Percentiles rank a stretch among this genome's conserved stretches.
Conservation (phyloP, 352 stramenopile species). For the Globisporangium emineosum region DNA sequence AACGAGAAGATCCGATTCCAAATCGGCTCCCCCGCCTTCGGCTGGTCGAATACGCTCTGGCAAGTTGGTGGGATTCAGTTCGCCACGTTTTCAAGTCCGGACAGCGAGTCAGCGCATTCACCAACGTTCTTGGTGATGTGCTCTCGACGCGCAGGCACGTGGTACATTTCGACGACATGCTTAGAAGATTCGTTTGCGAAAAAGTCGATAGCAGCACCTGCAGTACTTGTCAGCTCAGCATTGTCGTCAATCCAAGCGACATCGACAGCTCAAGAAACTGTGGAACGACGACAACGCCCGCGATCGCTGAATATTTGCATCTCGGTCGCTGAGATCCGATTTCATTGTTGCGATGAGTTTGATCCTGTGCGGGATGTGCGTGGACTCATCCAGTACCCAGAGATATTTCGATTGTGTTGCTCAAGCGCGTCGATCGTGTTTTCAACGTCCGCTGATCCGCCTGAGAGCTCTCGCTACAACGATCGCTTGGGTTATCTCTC, state of each 20-base stretch:
- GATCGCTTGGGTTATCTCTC: slow-evolving; percentile 60
- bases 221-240: slow-evolving; percentile 8
- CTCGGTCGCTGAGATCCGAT: slow-evolving; percentile 33
- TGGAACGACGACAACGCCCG: slow-evolving; percentile 14
- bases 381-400: slow-evolving; percentile 49
- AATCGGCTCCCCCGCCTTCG: slow-evolving; percentile 50
- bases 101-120: slow-evolving; percentile 9
- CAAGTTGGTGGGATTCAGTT: slow-evolving; percentile 84
- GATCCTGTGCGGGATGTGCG: slow-evolving; percentile 29
- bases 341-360: slow-evolving; percentile 73
- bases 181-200: slow-evolving; percentile 45
- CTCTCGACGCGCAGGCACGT: slow-evolving; percentile 64
- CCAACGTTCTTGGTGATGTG: slow-evolving; percentile 70
- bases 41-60: slow-evolving; percentile 82
- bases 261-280: slow-evolving; percentile 5
- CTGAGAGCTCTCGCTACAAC: slow-evolving; percentile 42
- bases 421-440: slow-evolving; percentile 42
- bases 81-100: slow-evolving; percentile 39
- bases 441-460: slow-evolving; percentile 43
- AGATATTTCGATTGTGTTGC: slow-evolving; percentile 48
- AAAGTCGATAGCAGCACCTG: slow-evolving; percentile 14
- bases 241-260: slow-evolving; percentile 17
- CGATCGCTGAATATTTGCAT: slow-evolving; percentile 37
- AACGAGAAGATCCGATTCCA: slow-evolving; percentile 54
- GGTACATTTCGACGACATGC: slow-evolving; percentile 62